Conservation (phyloP, 2,329 filamentous ascomycete genomes). For the Ceratocystis harringtonii region DNA sequence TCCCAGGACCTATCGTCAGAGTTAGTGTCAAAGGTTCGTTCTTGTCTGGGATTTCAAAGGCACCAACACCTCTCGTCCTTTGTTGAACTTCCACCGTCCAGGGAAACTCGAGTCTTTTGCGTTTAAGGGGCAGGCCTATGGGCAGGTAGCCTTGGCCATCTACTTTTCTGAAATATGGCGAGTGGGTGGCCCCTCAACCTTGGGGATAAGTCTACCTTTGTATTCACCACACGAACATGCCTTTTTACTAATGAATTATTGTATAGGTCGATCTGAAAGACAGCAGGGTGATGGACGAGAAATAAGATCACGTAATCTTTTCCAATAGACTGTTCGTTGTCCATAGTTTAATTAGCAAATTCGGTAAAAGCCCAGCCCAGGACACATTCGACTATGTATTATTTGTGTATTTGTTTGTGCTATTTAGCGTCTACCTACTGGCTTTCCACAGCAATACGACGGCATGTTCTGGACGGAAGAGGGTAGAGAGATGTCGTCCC, state of each 20-base stretch:
- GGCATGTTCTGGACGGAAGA: no score
- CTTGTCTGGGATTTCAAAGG: conserved; percentile 50
- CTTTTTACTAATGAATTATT: background rate
- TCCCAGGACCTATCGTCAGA: conserved; percentile 64
- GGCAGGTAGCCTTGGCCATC: background rate
- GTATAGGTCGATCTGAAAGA: background rate
- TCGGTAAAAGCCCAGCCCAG: no score
- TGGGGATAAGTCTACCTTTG: conserved; percentile 5
- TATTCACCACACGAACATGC: background rate
- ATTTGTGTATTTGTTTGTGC: no score
- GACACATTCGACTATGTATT: no score
- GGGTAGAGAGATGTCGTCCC: no score
- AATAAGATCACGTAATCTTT: background rate
- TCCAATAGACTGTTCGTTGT: no score
- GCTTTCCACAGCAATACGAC: no score
- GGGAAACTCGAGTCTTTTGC: background rate
- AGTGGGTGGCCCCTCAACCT: conserved; percentile 6
- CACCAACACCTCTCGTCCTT: background rate
- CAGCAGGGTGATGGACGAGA: background rate
- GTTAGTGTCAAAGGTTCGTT: conserved; percentile 88
- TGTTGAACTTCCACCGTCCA: background rate
- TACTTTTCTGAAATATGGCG: background rate
- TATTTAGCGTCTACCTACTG: no score
- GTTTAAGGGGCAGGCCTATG: background rate
- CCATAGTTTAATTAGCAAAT: no score